Conservation (phyloP, 345 rosid genomes). For the Eucalyptus microcorys region DNA sequence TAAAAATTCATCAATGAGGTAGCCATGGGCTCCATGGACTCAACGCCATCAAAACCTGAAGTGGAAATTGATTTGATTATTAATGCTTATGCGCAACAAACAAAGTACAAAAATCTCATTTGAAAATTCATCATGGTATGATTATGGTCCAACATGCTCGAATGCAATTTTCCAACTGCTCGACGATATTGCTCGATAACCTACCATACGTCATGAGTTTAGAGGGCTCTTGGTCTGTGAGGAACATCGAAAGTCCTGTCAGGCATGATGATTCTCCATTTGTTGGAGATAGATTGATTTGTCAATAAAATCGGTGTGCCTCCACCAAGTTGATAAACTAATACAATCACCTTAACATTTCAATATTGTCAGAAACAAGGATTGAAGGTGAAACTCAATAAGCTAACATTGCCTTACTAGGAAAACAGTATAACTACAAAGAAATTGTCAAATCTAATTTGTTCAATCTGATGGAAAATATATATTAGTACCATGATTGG, state of each 20-base stretch:
- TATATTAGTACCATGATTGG: neutral
- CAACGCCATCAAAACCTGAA: neutral
- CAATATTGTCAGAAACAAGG: neutral
- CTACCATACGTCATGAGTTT: neutral
- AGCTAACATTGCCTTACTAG: neutral
- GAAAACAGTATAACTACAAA: neutral
- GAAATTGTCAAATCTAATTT: neutral
- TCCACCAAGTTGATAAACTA: neutral
- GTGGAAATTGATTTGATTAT: neutral
- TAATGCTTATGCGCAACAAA: neutral
- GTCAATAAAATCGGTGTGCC: too few relatives aligned
- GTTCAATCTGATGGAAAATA: neutral
- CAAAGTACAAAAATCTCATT: neutral
- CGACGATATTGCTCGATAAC: neutral
- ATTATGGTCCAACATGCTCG: neutral
- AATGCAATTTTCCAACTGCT: neutral
- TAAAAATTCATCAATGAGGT: slow-evolving; percentile 1
- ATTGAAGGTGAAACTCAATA: neutral
- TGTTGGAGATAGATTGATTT: neutral
- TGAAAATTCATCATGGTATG: neutral
- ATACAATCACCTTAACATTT: neutral
- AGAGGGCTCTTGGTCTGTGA: neutral
- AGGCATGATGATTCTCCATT: neutral
- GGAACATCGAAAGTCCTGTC: neutral
- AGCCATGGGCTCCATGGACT: neutral